Evolutionary conservation across 768 basidiomycete genomes (phyloP).

Genomic region (Calocera viscosa): DNA sequence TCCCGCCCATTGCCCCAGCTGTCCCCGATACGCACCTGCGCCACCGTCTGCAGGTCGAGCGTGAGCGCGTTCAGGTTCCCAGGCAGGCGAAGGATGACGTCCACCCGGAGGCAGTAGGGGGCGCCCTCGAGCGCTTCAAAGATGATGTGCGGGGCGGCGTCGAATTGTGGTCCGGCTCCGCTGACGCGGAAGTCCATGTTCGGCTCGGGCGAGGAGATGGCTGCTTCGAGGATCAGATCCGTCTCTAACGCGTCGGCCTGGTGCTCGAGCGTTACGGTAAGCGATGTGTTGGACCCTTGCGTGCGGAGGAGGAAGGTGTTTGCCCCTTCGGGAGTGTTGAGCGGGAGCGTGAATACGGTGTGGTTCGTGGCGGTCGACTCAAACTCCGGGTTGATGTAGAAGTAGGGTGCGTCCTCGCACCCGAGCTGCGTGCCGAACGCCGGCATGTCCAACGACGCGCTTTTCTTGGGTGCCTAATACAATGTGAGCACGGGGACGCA

Average conservation of each 20-base stretch:
- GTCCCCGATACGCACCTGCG: background rate
- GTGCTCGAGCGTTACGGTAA: background rate
- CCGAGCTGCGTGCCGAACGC: background rate
- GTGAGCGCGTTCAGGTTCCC: background rate
- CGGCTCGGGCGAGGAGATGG: background rate
- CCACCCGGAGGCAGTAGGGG: background rate
- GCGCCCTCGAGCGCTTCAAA: background rate
- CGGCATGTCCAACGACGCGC: background rate
- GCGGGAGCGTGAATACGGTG: background rate
- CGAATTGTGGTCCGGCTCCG: background rate
- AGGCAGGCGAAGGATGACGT: background rate
- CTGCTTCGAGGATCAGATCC: background rate
- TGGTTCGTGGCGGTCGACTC: background rate
- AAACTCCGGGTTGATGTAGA: background rate
- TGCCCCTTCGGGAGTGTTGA: background rate
- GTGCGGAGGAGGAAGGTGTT: constrained; percentile 4
- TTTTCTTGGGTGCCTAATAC: background rate
- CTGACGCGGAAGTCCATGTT: background rate
- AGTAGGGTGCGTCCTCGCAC: background rate
- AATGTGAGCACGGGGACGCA: background rate
- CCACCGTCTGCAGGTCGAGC: background rate
- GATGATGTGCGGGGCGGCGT: background rate
- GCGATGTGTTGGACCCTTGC: background rate
- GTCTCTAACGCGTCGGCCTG: background rate
- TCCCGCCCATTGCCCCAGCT: background rate